These are phyloP conservation scores for Cladosporium halotolerans DNA, from an alignment of 2,329 filamentous ascomycete genomes.

Conservation along the genomic window DNA sequence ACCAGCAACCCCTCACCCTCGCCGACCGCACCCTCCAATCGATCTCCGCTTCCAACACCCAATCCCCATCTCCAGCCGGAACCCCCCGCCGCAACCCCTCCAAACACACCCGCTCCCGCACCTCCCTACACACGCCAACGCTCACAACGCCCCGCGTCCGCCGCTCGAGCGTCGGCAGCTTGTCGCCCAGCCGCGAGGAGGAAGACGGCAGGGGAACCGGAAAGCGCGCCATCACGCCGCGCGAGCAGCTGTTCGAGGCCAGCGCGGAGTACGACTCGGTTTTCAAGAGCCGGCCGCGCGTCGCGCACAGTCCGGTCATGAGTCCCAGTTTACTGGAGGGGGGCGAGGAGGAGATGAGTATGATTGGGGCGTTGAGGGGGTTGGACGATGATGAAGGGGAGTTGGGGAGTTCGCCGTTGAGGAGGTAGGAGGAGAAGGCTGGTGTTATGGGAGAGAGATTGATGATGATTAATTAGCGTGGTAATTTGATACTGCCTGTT, in stretches of 20 bases:
- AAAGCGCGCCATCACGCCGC: conserved; percentile 44
- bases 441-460: not conserved
- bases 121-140: conserved; percentile 29
- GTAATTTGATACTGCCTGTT: too few species aligned
- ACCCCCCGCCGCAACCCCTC: conserved; percentile 34
- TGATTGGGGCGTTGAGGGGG: conserved; percentile 2
- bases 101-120: conserved; percentile 26
- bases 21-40: conserved; percentile 75
- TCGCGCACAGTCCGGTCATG: conserved; percentile 63
- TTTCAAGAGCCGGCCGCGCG: conserved; percentile 76
- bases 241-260: conserved; percentile 63
- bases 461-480: not conserved
- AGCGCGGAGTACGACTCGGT: conserved; percentile 73
- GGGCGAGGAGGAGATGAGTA: not conserved
- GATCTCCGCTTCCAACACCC: conserved; percentile 54
- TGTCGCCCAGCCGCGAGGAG: not conserved
- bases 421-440: not conserved
- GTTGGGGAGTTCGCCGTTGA: conserved; percentile 5
- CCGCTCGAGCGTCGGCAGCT: not conserved
- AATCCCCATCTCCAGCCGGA: conserved; percentile 28
- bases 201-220: not conserved
- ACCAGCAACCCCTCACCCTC: conserved; percentile 43
- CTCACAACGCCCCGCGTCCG: conserved; percentile 17
- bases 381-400: not conserved
- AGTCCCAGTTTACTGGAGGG: conserved; percentile 13